phyloP scores from a whole-genome alignment of 768 basidiomycete genomes.

The Chalciporus piperatus region DNA sequence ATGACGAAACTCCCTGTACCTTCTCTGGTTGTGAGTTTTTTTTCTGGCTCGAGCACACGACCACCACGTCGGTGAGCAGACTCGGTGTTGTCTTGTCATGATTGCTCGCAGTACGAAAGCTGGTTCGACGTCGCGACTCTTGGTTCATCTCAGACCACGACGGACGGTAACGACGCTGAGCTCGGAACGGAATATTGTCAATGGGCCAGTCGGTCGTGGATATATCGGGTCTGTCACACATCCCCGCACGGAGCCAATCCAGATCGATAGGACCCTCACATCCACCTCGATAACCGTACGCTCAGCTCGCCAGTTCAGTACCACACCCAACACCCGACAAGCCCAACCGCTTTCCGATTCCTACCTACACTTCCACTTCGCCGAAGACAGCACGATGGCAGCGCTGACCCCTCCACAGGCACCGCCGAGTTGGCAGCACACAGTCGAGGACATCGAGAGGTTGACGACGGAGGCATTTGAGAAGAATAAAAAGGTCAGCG shows the following conservation, averaged over 20 bases:
- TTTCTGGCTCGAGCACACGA: not conserved
- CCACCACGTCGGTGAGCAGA: not conserved
- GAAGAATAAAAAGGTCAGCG: conserved; percentile 52
- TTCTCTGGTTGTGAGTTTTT: not conserved
- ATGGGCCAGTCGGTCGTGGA: conserved; percentile 3
- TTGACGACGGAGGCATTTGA: conserved; percentile 61
- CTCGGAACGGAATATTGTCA: not conserved
- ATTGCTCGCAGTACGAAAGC: not conserved
- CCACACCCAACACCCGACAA: conserved; percentile 6
- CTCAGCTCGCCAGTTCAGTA: conserved; percentile 2
- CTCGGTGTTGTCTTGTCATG: not conserved
- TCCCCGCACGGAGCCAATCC: not conserved
- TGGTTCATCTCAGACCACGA: not conserved
- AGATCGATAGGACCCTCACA: not conserved
- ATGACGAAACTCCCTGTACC: not conserved
- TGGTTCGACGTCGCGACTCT: not conserved
- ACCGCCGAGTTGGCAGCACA: conserved; percentile 67
- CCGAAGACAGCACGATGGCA: conserved; percentile 33
- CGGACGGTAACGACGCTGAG: not conserved
- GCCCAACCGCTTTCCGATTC: conserved; percentile 2
- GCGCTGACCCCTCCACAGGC: conserved; percentile 63
- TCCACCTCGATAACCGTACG: not conserved
- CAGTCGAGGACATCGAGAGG: conserved; percentile 55
- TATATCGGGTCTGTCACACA: conserved; percentile 15
- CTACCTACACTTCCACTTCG: conserved; percentile 5